Evolutionary conservation across 352 stramenopile species (phyloP).

Genomic region (Phytophthora capsici): DNA sequence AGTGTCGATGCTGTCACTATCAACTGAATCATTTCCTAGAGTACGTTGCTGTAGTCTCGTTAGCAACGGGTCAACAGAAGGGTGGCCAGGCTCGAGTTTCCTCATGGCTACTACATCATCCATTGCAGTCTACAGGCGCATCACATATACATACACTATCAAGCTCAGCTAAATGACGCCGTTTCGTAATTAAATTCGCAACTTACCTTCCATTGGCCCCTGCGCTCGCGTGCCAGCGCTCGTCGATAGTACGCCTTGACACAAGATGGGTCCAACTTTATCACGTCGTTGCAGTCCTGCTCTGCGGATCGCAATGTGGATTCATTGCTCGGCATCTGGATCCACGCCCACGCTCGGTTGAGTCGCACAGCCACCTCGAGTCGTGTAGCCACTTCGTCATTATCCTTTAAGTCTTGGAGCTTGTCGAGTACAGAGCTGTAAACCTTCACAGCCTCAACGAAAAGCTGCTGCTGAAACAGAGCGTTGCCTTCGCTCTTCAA

Average conservation of each 20-base stretch:
- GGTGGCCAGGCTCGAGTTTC: slow-evolving; percentile 51
- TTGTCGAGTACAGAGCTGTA: slow-evolving; percentile 54
- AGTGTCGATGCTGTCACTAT: not conserved
- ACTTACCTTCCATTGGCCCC: slow-evolving; percentile 66
- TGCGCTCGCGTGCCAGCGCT: slow-evolving; percentile 70
- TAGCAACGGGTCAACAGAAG: slow-evolving; percentile 29
- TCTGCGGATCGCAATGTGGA: slow-evolving; percentile 43
- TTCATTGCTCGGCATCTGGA: slow-evolving; percentile 37
- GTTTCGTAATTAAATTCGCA: not conserved
- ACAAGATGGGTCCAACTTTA: slow-evolving; percentile 69
- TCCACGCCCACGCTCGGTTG: slow-evolving; percentile 67
- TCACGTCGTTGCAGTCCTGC: slow-evolving; percentile 73
- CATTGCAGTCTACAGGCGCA: slow-evolving; percentile 37
- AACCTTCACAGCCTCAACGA: slow-evolving; percentile 48
- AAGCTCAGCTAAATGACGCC: not conserved
- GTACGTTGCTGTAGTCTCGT: slow-evolving; percentile 23
- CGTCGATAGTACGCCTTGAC: slow-evolving; percentile 93
- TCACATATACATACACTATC: not conserved
- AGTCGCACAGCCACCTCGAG: slow-evolving; percentile 63
- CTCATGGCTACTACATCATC: slow-evolving; percentile 37
- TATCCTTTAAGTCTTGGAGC: not conserved
- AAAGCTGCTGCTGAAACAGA: slow-evolving; percentile 56
- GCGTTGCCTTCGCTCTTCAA: slow-evolving; percentile 69
- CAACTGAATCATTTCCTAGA: slow-evolving; percentile 14
- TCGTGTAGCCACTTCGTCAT: slow-evolving; percentile 10